phyloP scores from a whole-genome alignment of 805 yeast species.

The Kazachstania psychrophila region DNA sequence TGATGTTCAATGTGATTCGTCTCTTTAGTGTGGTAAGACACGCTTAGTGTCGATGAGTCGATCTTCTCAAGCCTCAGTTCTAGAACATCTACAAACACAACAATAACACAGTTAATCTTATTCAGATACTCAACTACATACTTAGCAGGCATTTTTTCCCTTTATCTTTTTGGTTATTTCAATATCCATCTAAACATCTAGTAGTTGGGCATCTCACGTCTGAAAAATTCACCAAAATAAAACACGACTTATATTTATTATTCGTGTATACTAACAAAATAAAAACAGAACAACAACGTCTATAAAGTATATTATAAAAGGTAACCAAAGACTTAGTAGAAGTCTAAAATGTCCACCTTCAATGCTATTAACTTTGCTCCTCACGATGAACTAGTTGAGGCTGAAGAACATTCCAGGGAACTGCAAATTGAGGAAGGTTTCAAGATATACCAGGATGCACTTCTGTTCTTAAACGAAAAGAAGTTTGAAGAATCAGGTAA shows the following conservation, averaged over 20 bases:
- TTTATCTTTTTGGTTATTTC: too few species aligned
- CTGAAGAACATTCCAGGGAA: constrained; percentile 86
- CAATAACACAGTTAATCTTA: constrained; percentile 12
- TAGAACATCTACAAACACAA: constrained; percentile 12
- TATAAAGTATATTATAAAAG: neutral
- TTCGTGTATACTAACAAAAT: too few species aligned
- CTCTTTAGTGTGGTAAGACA: constrained; percentile 2
- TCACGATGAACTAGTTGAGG: constrained; percentile 57
- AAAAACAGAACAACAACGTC: neutral
- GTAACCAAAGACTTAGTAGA: too few species aligned
- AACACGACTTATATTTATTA: neutral
- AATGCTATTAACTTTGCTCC: constrained; percentile 71
- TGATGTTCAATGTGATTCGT: too few species aligned
- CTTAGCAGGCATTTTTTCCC: too few species aligned
- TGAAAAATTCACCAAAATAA: neutral
- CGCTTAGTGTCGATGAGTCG: neutral
- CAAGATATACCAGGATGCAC: constrained; percentile 61
- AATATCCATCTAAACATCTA: too few species aligned
- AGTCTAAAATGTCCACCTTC: constrained; percentile 57
- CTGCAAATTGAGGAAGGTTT: constrained; percentile 82
- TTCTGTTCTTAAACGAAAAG: constrained; percentile 46
- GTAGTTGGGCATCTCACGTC: neutral
- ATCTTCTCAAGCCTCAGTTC: neutral
- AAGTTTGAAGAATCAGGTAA: constrained; percentile 41
- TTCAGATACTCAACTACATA: constrained; percentile 10